Evolutionary conservation across 257 asterid genomes (phyloP).

Genomic region (Gynochthodes officinalis): DNA sequence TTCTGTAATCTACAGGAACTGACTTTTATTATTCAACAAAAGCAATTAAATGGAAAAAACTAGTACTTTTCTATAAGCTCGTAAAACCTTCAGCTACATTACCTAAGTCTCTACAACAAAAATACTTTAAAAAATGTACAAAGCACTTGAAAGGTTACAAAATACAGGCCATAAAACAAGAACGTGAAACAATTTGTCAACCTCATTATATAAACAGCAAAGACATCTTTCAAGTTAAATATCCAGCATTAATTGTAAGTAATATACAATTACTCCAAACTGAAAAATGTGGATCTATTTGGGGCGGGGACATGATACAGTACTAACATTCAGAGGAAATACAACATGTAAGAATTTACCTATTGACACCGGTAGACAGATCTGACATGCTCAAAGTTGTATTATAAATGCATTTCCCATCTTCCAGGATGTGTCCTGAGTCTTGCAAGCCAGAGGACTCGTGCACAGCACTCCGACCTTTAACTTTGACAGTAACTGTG

Average conservation of each 20-base stretch:
- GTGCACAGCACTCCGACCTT: slow-evolving; percentile 95
- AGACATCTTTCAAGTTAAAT: background rate
- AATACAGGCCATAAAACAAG: background rate
- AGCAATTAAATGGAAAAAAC: background rate
- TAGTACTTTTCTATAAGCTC: background rate
- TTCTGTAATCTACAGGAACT: background rate
- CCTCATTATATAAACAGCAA: background rate
- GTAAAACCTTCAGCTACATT: background rate
- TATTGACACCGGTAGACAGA: slow-evolving; percentile 82
- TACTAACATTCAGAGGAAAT: background rate
- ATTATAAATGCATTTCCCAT: slow-evolving; percentile 75
- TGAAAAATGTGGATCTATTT: background rate
- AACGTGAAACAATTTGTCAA: background rate
- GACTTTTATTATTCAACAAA: background rate
- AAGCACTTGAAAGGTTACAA: background rate
- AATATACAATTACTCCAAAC: background rate
- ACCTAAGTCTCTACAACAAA: background rate
- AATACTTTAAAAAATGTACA: background rate
- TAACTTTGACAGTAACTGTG: slow-evolving; percentile 77
- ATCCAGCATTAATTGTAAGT: background rate
- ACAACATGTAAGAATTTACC: slow-evolving; percentile 40
- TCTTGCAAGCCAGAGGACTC: slow-evolving; percentile 87
- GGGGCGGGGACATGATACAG: background rate
- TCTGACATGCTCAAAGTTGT: slow-evolving; percentile 91
- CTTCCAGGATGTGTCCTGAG: slow-evolving; percentile 93